A percentile compares a stretch with the other conserved stretches of the same genome.
Conservation (phyloP, 345 rosid species). For the Psidium friedrichsthalianum region DNA sequence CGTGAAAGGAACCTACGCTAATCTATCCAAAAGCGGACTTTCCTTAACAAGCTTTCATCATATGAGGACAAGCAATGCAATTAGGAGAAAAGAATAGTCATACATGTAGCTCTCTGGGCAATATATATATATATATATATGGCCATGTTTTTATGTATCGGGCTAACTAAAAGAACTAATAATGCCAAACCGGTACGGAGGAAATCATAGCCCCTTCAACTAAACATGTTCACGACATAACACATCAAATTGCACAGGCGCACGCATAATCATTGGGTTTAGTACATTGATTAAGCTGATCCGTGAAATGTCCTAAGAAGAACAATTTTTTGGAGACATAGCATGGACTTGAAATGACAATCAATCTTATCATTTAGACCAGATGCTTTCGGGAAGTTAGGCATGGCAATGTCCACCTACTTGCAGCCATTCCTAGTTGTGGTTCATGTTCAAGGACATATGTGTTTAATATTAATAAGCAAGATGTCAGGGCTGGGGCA, state of each 20-base stretch:
- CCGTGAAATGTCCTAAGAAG: neutral
- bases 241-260: neutral
- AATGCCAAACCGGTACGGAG: neutral
- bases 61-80: neutral
- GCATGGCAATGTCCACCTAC: neutral
- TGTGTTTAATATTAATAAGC: neutral
- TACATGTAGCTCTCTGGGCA: neutral
- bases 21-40: neutral
- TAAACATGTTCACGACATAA: neutral
- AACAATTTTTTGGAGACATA: neutral
- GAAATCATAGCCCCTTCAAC: neutral
- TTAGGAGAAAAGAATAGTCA: neutral
- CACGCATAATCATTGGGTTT: neutral
- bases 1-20: neutral
- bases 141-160: neutral
- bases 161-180: neutral
- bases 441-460: neutral
- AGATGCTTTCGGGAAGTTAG: neutral
- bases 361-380: neutral
- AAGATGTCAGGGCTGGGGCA: neutral
- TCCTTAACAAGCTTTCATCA: neutral
- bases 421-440: neutral
- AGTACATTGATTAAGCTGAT: neutral
- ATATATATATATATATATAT: neutral
- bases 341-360: neutral